Evolutionary conservation across 2,329 filamentous ascomycete species (phyloP).

Genomic region (Phialophora chinensis): DNA sequence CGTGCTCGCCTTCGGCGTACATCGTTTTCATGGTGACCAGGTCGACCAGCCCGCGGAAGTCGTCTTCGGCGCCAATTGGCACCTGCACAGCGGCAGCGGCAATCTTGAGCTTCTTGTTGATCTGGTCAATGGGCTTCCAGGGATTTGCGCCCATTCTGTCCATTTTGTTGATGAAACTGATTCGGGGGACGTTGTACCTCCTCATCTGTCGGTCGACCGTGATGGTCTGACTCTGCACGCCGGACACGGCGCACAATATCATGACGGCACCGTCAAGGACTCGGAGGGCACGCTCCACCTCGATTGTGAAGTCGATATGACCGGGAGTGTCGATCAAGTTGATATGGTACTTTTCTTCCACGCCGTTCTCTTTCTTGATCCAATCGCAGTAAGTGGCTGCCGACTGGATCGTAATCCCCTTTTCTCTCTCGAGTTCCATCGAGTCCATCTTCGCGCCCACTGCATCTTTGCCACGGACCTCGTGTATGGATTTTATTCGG

Average conservation of each 20-base stretch:
- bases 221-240: slow-evolving; percentile 96
- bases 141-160: slow-evolving; percentile 98
- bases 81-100: slow-evolving; percentile 92
- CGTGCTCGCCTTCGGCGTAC: slow-evolving; percentile 83
- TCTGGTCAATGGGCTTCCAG: slow-evolving; percentile 96
- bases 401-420: slow-evolving; percentile 98
- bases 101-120: slow-evolving; percentile 94
- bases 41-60: slow-evolving; percentile 91
- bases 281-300: slow-evolving; percentile 92
- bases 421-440: slow-evolving; percentile 97
- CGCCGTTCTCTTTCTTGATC: slow-evolving; percentile 81
- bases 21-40: slow-evolving; percentile 89
- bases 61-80: slow-evolving; percentile 89
- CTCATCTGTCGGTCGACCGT: slow-evolving; percentile 99
- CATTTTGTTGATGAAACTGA: slow-evolving; percentile 99
- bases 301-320: slow-evolving; percentile 99
- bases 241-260: slow-evolving; percentile 96
- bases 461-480: slow-evolving; percentile 91
- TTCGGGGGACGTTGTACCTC: slow-evolving; percentile 92
- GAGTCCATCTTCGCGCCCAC: slow-evolving; percentile 99
- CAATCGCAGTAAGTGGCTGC: slow-evolving; percentile 98
- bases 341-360: slow-evolving; percentile 92
- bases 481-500: slow-evolving; percentile 94
- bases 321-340: slow-evolving; percentile 98
- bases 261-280: slow-evolving; percentile 97